These are phyloP conservation scores for Lasiosphaeria hispida DNA, from an alignment of 495 filamentous ascomycete species.

Conservation along the genomic window DNA sequence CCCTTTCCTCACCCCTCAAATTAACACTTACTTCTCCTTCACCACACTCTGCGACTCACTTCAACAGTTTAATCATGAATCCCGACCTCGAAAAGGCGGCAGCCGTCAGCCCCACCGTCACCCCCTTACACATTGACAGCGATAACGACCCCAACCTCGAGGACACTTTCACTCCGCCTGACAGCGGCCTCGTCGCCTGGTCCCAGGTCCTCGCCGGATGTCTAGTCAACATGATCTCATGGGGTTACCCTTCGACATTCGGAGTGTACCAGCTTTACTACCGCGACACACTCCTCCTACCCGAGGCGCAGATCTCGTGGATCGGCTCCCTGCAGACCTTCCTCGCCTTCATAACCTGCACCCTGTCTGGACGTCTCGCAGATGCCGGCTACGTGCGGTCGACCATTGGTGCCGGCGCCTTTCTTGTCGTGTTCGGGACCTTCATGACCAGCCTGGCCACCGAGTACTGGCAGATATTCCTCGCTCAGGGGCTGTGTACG, in stretches of 20 bases:
- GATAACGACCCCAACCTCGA: background rate
- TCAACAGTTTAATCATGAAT: background rate
- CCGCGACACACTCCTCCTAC: constrained; percentile 39
- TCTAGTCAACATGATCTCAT: constrained; percentile 41
- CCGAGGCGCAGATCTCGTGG: constrained; percentile 43
- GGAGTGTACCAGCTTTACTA: constrained; percentile 50
- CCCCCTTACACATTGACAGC: constrained; percentile 1
- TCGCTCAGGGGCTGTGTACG: constrained; percentile 42
- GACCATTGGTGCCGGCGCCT: constrained; percentile 33
- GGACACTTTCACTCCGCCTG: constrained; percentile 31
- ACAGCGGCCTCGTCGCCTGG: constrained; percentile 44
- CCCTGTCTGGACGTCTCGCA: constrained; percentile 39
- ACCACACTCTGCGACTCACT: too few species aligned
- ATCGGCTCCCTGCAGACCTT: constrained; percentile 48
- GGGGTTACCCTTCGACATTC: constrained; percentile 44
- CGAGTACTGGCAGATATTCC: constrained; percentile 45
- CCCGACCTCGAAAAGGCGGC: constrained; percentile 11
- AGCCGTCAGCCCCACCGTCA: background rate
- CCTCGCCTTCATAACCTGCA: constrained; percentile 39
- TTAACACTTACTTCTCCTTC: too few species aligned
- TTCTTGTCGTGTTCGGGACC: constrained; percentile 40
- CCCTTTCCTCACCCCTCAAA: too few species aligned
- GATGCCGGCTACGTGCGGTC: constrained; percentile 43
- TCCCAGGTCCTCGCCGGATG: constrained; percentile 39
- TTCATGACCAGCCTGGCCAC: constrained; percentile 43